Evolutionary conservation across 2,329 filamentous ascomycete genomes (phyloP).

Genomic region (Mycosphaerella sp.): DNA sequence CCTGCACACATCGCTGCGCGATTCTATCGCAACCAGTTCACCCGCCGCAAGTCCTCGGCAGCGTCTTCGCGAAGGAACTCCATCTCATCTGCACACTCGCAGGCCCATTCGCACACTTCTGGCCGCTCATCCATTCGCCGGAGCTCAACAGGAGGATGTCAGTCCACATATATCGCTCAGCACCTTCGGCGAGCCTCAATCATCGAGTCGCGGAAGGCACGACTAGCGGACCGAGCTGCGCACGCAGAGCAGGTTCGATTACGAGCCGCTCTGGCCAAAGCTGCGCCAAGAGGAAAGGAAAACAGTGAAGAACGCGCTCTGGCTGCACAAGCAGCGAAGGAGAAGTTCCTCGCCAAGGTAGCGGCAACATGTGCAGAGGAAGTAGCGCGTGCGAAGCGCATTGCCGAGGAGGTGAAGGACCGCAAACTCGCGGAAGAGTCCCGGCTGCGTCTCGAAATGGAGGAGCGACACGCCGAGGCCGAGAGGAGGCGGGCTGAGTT

Average conservation of each 20-base stretch:
- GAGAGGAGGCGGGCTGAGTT: conserved; percentile 59
- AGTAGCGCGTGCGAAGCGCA: conserved; percentile 72
- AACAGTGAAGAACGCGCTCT: conserved; percentile 70
- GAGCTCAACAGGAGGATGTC: conserved; percentile 37
- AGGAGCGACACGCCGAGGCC: conserved; percentile 72
- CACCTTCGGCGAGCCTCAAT: conserved; percentile 75
- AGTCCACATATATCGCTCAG: conserved; percentile 72
- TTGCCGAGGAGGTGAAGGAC: conserved; percentile 77
- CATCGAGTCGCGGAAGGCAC: conserved; percentile 71
- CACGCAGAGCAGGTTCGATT: conserved; percentile 79
- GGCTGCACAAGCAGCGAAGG: conserved; percentile 69
- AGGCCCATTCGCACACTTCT: conserved; percentile 56
- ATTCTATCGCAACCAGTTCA: conserved; percentile 59
- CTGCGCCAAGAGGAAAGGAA: conserved; percentile 52
- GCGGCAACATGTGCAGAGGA: conserved; percentile 76
- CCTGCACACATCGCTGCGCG: conserved; percentile 72
- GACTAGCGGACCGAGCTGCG: conserved; percentile 70
- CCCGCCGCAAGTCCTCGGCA: conserved; percentile 65
- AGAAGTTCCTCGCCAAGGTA: conserved; percentile 76
- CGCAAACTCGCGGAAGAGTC: conserved; percentile 68
- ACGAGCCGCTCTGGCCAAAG: conserved; percentile 67
- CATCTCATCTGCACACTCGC: conserved; percentile 68
- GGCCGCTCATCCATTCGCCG: conserved; percentile 51
- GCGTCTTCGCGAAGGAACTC: conserved; percentile 75
- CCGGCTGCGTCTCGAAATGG: conserved; percentile 66